Conservation (phyloP, 768 basidiomycete species). For the Cubamyces lactineus region DNA sequence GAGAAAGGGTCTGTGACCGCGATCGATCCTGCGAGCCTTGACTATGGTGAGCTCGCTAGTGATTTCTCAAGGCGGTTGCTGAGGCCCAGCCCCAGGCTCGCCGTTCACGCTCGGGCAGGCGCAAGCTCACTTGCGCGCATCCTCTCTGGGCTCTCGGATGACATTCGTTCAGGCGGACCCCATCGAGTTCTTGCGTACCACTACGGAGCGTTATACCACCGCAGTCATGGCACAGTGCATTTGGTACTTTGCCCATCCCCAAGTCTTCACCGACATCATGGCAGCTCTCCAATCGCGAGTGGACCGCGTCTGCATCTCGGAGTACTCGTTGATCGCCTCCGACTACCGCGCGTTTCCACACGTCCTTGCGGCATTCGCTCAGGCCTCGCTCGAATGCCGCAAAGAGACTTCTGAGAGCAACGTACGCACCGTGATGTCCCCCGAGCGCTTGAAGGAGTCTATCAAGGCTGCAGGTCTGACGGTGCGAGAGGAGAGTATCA, state of each 20-base stretch:
- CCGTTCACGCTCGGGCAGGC: constrained; percentile 44
- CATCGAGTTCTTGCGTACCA: constrained; percentile 31
- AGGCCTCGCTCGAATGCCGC: constrained; percentile 40
- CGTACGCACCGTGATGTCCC: constrained; percentile 42
- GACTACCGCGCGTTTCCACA: constrained; percentile 34
- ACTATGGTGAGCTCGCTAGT: constrained; percentile 37
- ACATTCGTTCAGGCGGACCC: constrained; percentile 38
- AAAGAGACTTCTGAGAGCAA: constrained; percentile 36
- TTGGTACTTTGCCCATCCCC: constrained; percentile 46
- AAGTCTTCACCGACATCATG: constrained; percentile 35
- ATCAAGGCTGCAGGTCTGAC: constrained; percentile 32
- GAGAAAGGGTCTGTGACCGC: constrained; percentile 41
- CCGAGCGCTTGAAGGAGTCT: constrained; percentile 34
- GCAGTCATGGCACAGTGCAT: constrained; percentile 41
- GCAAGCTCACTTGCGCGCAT: constrained; percentile 37
- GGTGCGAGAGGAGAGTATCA: constrained; percentile 27
- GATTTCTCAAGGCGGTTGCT: no score
- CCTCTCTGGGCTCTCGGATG: constrained; percentile 40
- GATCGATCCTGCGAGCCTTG: constrained; percentile 42
- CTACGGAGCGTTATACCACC: constrained; percentile 34
- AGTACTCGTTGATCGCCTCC: constrained; percentile 37
- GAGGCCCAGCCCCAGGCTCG: constrained; percentile 28
- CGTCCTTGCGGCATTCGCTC: constrained; percentile 41
- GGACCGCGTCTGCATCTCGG: constrained; percentile 38
- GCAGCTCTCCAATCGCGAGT: constrained; percentile 32